Conservation (phyloP, 108 stramenopile species). For the Bacterosira constricta region DNA sequence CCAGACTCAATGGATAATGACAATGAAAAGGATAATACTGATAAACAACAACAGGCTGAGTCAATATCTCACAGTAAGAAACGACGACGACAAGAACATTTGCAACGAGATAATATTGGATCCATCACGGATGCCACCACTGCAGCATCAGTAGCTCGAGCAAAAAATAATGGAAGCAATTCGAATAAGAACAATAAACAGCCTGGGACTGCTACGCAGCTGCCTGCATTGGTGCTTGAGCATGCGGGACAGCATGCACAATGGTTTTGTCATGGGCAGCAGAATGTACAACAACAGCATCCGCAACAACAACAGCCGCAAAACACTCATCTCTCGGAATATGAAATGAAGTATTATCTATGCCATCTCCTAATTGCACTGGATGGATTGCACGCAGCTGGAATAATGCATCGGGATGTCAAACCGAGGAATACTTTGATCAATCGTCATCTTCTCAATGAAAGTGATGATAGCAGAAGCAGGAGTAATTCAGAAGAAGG, state of each 20-base stretch:
- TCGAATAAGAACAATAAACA: constrained; percentile 30
- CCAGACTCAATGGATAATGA: constrained; percentile 36
- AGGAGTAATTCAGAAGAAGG: no score
- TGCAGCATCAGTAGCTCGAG: background rate
- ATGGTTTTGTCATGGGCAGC: constrained; percentile 83
- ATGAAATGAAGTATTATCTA: constrained; percentile 86
- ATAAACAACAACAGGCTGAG: background rate
- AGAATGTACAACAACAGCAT: background rate
- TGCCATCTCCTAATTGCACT: constrained; percentile 89
- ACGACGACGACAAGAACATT: background rate
- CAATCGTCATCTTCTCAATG: constrained; percentile 35
- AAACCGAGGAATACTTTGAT: constrained; percentile 94
- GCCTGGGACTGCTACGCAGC: constrained; percentile 44
- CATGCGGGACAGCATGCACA: constrained; percentile 81
- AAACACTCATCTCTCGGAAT: constrained; percentile 59
- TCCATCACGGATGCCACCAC: constrained; percentile 15
- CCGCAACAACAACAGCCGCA: background rate
- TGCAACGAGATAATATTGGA: constrained; percentile 19
- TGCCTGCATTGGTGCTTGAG: constrained; percentile 85
- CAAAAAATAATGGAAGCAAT: constrained; percentile 1
- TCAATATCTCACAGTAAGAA: background rate
- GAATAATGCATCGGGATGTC: constrained; percentile 95
- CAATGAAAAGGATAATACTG: background rate
- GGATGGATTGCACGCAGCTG: constrained; percentile 78
- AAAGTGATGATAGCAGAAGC: background rate